Conservation (phyloP, 805 yeast genomes). For the Starmera pachycereana region DNA sequence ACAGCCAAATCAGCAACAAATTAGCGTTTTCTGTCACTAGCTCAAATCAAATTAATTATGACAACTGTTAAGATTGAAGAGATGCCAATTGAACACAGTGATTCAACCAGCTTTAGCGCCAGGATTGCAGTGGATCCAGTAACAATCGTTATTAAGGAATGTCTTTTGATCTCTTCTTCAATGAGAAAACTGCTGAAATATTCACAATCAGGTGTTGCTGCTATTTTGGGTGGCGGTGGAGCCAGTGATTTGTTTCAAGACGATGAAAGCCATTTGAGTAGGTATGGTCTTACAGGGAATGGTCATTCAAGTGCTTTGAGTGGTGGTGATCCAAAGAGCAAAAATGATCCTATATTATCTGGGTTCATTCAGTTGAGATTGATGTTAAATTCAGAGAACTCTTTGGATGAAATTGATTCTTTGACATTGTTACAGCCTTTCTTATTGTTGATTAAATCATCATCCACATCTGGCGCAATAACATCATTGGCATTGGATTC, state of each 20-base stretch:
- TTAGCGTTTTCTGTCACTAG: not conserved
- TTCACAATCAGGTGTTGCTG: constrained; percentile 73
- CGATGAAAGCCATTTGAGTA: constrained; percentile 25
- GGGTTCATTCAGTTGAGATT: constrained; percentile 73
- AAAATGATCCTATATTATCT: constrained; percentile 55
- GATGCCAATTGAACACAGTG: not conserved
- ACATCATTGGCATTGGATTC: constrained; percentile 76
- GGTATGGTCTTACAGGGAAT: constrained; percentile 9
- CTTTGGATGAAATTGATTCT: constrained; percentile 51
- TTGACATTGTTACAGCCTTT: constrained; percentile 80
- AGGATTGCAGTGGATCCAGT: constrained; percentile 54
- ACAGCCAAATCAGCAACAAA: not conserved
- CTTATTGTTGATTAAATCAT: constrained; percentile 69
- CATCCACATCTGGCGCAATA: constrained; percentile 76
- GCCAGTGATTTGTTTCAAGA: constrained; percentile 38
- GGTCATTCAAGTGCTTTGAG: constrained; percentile 4
- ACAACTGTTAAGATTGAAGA: not conserved
- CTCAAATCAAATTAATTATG: not conserved
- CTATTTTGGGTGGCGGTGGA: constrained; percentile 58
- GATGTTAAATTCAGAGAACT: constrained; percentile 47
- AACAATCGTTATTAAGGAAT: constrained; percentile 79
- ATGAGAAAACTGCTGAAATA: constrained; percentile 82
- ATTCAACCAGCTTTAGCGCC: not conserved
- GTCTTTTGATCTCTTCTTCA: constrained; percentile 75
- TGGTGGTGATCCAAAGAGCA: constrained; percentile 13